Percentiles rank a stretch among this genome's conserved stretches.
These are phyloP conservation scores for Odontarrhena argentea DNA, from an alignment of 345 rosid species.

Conservation along the genomic window DNA sequence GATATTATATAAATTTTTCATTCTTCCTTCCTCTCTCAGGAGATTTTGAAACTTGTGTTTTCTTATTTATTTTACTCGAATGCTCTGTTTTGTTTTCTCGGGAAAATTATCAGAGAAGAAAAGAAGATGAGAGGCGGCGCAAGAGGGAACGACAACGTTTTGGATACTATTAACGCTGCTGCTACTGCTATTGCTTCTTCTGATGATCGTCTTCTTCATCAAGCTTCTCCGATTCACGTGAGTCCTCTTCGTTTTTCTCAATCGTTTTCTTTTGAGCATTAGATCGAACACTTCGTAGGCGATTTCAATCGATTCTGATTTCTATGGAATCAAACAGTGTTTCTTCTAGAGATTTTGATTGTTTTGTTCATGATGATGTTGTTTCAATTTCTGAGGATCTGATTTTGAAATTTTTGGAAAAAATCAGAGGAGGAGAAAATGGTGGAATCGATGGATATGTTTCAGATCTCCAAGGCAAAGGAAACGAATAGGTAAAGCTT, in stretches of 20 bases:
- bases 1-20: neutral
- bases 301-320: slow-evolving; percentile 9
- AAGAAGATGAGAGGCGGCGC: slow-evolving; percentile 56
- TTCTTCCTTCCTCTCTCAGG: slow-evolving; percentile 12
- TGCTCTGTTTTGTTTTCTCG: slow-evolving; percentile 40
- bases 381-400: neutral
- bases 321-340: slow-evolving; percentile 26
- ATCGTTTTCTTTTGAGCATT: slow-evolving; percentile 23
- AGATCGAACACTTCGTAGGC: slow-evolving; percentile 32
- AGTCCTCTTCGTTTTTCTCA: neutral
- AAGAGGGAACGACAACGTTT: slow-evolving; percentile 44
- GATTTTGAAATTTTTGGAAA: neutral
- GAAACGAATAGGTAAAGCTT: slow-evolving; percentile 74
- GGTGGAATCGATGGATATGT: slow-evolving; percentile 83
- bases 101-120: slow-evolving; percentile 26
- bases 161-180: slow-evolving; percentile 83
- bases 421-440: slow-evolving; percentile 62
- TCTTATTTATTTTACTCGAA: slow-evolving; percentile 34
- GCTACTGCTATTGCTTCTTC: slow-evolving; percentile 85
- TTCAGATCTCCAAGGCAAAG: slow-evolving; percentile 63
- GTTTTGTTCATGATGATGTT: too few relatives aligned
- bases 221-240: slow-evolving; percentile 43
- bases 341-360: neutral
- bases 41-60: slow-evolving; percentile 15
- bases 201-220: slow-evolving; percentile 65